A percentile compares a stretch with the other conserved stretches of the same genome.
Conservation (phyloP, 2,329 filamentous ascomycete genomes). For the Nemania sp. region DNA sequence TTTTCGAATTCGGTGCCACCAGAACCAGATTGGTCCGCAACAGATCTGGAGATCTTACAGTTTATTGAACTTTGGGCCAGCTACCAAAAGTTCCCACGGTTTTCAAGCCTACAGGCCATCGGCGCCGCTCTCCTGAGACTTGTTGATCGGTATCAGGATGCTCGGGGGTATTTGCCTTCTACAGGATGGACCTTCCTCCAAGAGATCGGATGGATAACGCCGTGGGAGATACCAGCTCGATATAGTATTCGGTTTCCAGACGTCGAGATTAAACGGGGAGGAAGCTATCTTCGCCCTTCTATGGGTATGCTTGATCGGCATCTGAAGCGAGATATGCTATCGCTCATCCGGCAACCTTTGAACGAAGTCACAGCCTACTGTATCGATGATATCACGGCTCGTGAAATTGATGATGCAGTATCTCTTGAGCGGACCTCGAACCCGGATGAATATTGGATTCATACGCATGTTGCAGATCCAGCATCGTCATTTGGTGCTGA, state of each 20-base stretch:
- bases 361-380: conserved; percentile 66
- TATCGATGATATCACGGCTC: conserved; percentile 68
- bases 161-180: conserved; percentile 48
- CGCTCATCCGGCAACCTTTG: conserved; percentile 61
- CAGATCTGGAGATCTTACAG: conserved; percentile 60
- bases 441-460: conserved; percentile 68
- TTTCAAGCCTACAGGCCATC: conserved; percentile 60
- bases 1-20: conserved; percentile 26
- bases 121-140: conserved; percentile 67
- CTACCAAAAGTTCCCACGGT: conserved; percentile 54
- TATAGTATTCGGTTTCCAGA: conserved; percentile 62
- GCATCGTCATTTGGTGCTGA: conserved; percentile 67
- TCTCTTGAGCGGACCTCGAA: conserved; percentile 65
- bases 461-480: conserved; percentile 78
- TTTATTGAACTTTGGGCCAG: conserved; percentile 73
- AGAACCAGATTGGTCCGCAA: conserved; percentile 47
- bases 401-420: conserved; percentile 78
- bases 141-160: conserved; percentile 60
- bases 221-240: conserved; percentile 69
- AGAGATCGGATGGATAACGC: conserved; percentile 71
- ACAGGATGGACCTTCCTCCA: conserved; percentile 70
- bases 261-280: conserved; percentile 47
- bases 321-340: conserved; percentile 49
- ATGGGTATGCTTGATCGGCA: conserved; percentile 39
- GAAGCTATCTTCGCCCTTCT: conserved; percentile 46